Conservation (phyloP, 192 early-diverging fungal genomes). For the Nowakowskiella sp. region DNA sequence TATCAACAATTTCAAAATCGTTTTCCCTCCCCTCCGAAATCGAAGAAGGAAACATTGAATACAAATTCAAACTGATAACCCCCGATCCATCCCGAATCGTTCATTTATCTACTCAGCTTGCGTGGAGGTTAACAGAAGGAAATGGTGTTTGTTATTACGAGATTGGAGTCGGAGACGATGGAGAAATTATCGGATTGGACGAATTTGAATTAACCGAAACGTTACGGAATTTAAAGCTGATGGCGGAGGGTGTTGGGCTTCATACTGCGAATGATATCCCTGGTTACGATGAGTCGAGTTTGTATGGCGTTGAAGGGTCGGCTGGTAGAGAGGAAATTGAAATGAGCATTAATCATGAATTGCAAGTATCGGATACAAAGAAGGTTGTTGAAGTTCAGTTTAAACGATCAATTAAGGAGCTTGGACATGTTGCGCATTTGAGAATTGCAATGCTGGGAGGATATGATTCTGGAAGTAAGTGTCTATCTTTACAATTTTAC, state of each 20-base stretch:
- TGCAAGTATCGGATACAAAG: constrained; percentile 8
- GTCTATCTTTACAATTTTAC: constrained; percentile 1
- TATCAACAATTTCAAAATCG: too few relatives aligned
- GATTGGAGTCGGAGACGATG: constrained; percentile 81
- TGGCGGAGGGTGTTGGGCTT: constrained; percentile 39
- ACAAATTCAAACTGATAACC: constrained; percentile 73
- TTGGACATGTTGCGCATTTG: constrained; percentile 67
- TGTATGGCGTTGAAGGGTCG: constrained; percentile 12
- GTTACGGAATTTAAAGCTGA: constrained; percentile 50
- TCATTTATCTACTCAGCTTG: constrained; percentile 85
- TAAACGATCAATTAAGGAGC: constrained; percentile 48
- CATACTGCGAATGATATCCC: not conserved
- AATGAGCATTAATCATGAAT: constrained; percentile 11
- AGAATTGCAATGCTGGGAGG: constrained; percentile 78
- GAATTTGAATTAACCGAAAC: constrained; percentile 52
- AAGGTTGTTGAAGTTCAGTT: constrained; percentile 73
- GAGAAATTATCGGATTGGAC: constrained; percentile 64
- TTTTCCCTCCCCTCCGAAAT: constrained; percentile 77
- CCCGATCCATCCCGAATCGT: constrained; percentile 61
- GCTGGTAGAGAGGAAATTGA: constrained; percentile 22
- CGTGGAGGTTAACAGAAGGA: constrained; percentile 88
- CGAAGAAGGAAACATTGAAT: constrained; percentile 86
- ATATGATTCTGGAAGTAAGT: constrained; percentile 53
- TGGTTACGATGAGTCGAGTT: constrained; percentile 15
- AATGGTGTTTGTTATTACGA: constrained; percentile 82